Evolutionary conservation across 495 filamentous ascomycete genomes (phyloP).

Genomic region (Chaetomidium leptoderma): DNA sequence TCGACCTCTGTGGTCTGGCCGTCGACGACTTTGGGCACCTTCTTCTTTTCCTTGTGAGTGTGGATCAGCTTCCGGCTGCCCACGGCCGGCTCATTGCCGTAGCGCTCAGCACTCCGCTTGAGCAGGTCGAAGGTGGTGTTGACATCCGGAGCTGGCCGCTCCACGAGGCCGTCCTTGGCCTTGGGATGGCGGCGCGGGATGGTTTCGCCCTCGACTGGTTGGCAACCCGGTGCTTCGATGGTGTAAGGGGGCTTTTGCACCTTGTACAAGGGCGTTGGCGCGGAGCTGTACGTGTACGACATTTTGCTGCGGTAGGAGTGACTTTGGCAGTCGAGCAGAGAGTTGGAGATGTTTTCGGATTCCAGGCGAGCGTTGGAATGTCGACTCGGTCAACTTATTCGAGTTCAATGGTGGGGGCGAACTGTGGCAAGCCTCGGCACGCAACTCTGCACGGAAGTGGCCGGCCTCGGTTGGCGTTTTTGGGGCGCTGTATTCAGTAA

Average conservation of each 20-base stretch:
- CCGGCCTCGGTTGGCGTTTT: conserved; percentile 4
- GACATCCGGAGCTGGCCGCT: conserved; percentile 49
- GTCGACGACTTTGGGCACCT: conserved; percentile 63
- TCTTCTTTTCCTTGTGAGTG: conserved; percentile 59
- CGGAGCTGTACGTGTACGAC: background rate
- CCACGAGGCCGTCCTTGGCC: conserved; percentile 49
- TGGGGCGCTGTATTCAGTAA: background rate
- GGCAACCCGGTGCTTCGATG: conserved; percentile 48
- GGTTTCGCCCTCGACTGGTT: conserved; percentile 57
- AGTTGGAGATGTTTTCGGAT: background rate
- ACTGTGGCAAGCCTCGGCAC: background rate
- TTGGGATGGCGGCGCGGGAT: conserved; percentile 56
- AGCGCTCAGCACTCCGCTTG: conserved; percentile 48
- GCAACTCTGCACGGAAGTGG: background rate
- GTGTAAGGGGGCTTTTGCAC: conserved; percentile 52
- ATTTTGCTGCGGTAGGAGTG: background rate
- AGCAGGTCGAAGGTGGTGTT: conserved; percentile 58
- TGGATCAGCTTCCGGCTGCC: conserved; percentile 55
- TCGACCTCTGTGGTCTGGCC: conserved; percentile 57
- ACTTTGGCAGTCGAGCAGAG: background rate
- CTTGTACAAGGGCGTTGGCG: conserved; percentile 38
- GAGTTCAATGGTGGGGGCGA: background rate
- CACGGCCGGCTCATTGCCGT: conserved; percentile 53
- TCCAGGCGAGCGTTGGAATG: background rate
- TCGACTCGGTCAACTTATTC: background rate